Conservation (phyloP, 2,329 filamentous ascomycete genomes). For the Tolypocladium inflatum region DNA sequence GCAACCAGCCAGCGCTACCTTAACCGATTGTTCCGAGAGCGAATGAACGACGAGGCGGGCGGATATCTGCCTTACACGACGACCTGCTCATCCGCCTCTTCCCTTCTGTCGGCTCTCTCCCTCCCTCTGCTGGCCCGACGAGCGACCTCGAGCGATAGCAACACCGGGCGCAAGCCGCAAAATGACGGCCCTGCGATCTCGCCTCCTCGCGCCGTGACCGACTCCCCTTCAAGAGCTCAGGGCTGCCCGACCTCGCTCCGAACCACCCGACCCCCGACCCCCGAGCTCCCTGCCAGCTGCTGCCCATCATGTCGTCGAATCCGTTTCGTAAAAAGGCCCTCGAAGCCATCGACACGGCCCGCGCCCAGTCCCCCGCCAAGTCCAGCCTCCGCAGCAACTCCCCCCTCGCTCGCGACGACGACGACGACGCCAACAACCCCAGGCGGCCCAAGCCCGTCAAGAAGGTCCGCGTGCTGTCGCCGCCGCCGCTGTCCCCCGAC, state of each 20-base stretch:
- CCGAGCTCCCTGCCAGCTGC: not conserved
- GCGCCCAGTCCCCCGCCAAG: conserved; percentile 8
- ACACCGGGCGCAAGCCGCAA: not conserved
- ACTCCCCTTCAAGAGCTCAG: not conserved
- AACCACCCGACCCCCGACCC: not conserved
- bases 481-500: conserved; percentile 50
- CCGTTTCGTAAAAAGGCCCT: conserved; percentile 13
- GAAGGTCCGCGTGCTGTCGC: conserved; percentile 58
- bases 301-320: conserved; percentile 12
- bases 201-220: not conserved
- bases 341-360: conserved; percentile 7
- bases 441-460: conserved; percentile 46
- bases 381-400: conserved; percentile 8
- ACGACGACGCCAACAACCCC: conserved; percentile 12
- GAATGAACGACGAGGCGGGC: not conserved
- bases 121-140: not conserved
- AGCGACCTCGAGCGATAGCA: not conserved
- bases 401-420: conserved; percentile 3
- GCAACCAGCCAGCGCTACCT: not conserved
- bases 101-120: not conserved
- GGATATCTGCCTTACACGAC: not conserved
- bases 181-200: conserved; percentile 1
- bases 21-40: not conserved
- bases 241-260: not conserved
- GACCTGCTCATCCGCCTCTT: not conserved